Evolutionary conservation across 2,329 filamentous ascomycete species (phyloP).

Genomic region (Dactylellina leptospora): DNA sequence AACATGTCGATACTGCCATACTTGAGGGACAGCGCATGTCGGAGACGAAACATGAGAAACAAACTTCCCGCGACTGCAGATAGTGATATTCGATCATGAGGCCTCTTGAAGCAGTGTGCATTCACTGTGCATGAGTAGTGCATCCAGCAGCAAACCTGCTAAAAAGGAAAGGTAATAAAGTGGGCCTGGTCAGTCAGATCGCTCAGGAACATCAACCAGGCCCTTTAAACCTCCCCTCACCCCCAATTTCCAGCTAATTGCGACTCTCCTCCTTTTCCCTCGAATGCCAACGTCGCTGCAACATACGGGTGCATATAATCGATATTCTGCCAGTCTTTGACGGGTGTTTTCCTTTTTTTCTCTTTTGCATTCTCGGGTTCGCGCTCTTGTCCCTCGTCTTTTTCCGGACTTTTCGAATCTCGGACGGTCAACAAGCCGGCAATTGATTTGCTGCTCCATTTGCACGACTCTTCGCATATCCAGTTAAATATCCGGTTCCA

Average conservation of each 20-base stretch:
- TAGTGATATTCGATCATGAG: conserved; percentile 29
- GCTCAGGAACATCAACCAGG: conserved; percentile 22
- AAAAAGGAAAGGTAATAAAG: neutral
- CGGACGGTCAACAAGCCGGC: no score
- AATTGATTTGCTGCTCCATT: no score
- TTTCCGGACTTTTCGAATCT: no score
- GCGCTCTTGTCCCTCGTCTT: no score
- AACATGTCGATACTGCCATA: no score
- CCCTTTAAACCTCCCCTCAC: conserved; percentile 24
- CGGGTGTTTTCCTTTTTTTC: neutral
- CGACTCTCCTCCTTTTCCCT: neutral
- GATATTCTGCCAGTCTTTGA: neutral
- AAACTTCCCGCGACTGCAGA: conserved; percentile 7
- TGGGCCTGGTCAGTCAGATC: neutral
- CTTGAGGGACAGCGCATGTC: no score
- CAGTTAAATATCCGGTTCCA: no score
- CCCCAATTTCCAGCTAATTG: neutral
- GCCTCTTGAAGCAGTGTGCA: no score
- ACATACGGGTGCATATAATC: no score
- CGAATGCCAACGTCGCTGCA: neutral
- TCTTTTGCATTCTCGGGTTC: no score
- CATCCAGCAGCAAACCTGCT: conserved; percentile 9
- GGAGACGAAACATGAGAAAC: no score
- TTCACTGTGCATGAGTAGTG: neutral
- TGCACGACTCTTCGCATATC: no score